Conservation (phyloP, 2,329 filamentous ascomycete species). For the Botrytis pseudocinerea region DNA sequence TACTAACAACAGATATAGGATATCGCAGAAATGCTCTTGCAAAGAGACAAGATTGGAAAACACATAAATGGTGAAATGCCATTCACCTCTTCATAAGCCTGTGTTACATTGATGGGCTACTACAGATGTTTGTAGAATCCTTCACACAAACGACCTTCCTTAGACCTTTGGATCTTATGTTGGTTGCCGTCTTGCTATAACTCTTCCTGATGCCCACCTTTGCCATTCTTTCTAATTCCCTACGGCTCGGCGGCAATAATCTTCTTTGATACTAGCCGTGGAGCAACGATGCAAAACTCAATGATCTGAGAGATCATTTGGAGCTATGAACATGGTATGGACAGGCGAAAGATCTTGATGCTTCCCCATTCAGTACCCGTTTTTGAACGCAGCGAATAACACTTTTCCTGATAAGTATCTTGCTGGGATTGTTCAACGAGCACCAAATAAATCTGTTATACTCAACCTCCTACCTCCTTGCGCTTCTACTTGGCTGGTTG, state of each 20-base stretch:
- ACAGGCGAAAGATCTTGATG: neutral
- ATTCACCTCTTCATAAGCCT: neutral
- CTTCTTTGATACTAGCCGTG: neutral
- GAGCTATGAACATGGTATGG: neutral
- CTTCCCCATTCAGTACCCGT: neutral
- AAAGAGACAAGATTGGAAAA: neutral
- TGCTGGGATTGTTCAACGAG: neutral
- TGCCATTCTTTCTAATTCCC: neutral
- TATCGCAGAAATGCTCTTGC: neutral
- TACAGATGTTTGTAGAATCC: neutral
- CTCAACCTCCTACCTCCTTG: constrained; percentile 9
- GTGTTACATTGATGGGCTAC: neutral
- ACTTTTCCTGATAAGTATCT: neutral
- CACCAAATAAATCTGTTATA: constrained; percentile 15
- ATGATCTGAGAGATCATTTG: neutral
- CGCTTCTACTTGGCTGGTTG: neutral
- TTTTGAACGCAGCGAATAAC: neutral
- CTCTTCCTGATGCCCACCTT: neutral
- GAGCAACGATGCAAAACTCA: neutral
- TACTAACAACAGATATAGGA: neutral
- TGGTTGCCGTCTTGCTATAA: neutral
- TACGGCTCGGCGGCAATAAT: neutral
- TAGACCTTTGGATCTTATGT: neutral
- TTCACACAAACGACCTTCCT: neutral
- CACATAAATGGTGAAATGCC: neutral